A percentile compares a stretch with the other conserved stretches of the same genome.
Evolutionary conservation across 2,329 filamentous ascomycete species (phyloP).

Genomic region (Metarhizium rileyi): DNA sequence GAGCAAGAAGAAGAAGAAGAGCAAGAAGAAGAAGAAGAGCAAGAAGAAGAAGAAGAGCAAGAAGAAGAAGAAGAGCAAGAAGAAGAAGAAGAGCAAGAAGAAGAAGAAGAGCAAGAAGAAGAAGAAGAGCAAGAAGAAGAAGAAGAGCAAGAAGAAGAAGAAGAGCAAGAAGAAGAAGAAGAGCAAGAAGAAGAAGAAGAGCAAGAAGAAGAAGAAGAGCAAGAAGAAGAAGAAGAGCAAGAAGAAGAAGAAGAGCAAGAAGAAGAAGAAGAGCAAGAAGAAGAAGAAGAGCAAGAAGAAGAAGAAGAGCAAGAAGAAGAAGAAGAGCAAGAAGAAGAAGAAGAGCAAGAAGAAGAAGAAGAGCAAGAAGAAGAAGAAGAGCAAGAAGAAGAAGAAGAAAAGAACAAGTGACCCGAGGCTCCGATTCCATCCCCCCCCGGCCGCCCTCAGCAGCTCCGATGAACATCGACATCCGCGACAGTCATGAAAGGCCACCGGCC

Average conservation of each 20-base stretch:
- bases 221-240: no score
- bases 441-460: neutral
- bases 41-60: neutral
- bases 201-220: neutral
- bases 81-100: neutral
- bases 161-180: neutral
- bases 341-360: neutral
- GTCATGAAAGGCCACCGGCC: neutral
- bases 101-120: neutral
- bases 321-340: no score
- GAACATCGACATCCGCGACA: neutral
- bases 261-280: neutral
- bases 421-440: neutral
- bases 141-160: no score
- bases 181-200: neutral
- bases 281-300: neutral
- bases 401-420: no score
- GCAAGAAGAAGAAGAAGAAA: neutral
- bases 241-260: no score
- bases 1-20: neutral
- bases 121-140: neutral
- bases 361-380: neutral
- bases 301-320: neutral
- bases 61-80: no score
- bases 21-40: neutral